Conservation (phyloP, 192 early-diverging fungal genomes). For the Radiomyces spectabilis region DNA sequence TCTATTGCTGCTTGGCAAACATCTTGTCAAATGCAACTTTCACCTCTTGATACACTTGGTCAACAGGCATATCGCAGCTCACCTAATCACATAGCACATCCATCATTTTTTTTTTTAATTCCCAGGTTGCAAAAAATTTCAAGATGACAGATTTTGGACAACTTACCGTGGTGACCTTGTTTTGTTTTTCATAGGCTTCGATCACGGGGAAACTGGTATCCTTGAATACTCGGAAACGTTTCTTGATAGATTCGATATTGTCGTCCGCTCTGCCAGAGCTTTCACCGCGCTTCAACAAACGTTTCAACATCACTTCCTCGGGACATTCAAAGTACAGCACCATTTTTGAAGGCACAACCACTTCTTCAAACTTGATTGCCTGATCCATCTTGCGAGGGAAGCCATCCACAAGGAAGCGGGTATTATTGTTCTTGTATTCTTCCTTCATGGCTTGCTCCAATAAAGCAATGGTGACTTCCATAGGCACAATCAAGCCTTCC, state of each 20-base stretch:
- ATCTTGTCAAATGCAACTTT: constrained; percentile 44
- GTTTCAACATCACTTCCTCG: constrained; percentile 84
- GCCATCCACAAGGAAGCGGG: constrained; percentile 90
- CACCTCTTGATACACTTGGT: constrained; percentile 61
- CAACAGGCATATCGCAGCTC: constrained; percentile 46
- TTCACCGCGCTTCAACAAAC: constrained; percentile 90
- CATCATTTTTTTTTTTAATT: too few relatives aligned
- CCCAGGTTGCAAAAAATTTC: neutral
- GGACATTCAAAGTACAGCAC: constrained; percentile 95
- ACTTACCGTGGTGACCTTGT: constrained; percentile 75
- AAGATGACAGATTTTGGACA: neutral
- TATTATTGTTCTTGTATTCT: constrained; percentile 35
- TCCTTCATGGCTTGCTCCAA: constrained; percentile 86
- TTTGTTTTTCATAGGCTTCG: constrained; percentile 63
- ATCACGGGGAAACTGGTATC: constrained; percentile 90
- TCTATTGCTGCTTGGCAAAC: constrained; percentile 1
- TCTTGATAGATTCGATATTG: constrained; percentile 92
- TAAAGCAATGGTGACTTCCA: constrained; percentile 89
- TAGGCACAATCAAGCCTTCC: constrained; percentile 93
- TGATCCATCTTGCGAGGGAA: constrained; percentile 95
- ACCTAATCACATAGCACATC: neutral
- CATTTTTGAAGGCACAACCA: constrained; percentile 60
- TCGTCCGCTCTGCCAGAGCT: constrained; percentile 92
- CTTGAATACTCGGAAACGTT: constrained; percentile 85
- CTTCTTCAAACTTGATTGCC: constrained; percentile 88